Percentiles rank a stretch among this genome's conserved stretches.
These are phyloP conservation scores for Hypoxylon crocopeplum DNA, from an alignment of 495 filamentous ascomycete species.

Conservation along the genomic window DNA sequence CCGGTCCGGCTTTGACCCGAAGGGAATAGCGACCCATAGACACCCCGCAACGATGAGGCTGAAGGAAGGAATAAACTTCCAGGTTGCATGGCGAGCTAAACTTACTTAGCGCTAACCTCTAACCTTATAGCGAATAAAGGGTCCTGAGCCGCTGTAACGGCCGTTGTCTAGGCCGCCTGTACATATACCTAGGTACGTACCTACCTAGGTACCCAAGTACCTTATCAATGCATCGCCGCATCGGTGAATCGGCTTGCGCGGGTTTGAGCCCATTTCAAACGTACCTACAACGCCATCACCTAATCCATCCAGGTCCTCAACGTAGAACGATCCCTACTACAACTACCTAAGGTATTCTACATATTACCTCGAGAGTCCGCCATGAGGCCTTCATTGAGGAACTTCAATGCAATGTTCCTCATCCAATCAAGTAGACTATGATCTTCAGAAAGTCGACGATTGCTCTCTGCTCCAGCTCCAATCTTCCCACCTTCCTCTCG, in stretches of 20 bases:
- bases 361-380: neutral
- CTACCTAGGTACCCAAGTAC: too few species aligned
- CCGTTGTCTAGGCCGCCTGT: too few species aligned
- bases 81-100: too few species aligned
- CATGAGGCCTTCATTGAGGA: constrained; percentile 32
- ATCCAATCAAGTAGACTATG: constrained; percentile 36
- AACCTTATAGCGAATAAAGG: constrained; percentile 23
- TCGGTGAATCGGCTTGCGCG: constrained; percentile 28
- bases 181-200: too few species aligned
- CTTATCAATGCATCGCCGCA: neutral
- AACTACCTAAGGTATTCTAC: too few species aligned
- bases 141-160: too few species aligned
- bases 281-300: neutral
- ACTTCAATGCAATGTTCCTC: constrained; percentile 28
- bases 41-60: constrained; percentile 34
- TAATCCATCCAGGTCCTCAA: neutral
- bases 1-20: constrained; percentile 29
- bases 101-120: constrained; percentile 1
- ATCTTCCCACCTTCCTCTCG: constrained; percentile 19
- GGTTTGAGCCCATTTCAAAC: constrained; percentile 35
- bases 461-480: constrained; percentile 38
- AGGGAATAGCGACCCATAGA: neutral
- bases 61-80: constrained; percentile 9
- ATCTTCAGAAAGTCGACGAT: constrained; percentile 43
- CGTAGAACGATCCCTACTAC: neutral